These are phyloP conservation scores for Colletotrichum coccodes DNA, from an alignment of 2,329 filamentous ascomycete genomes.

Conservation along the genomic window DNA sequence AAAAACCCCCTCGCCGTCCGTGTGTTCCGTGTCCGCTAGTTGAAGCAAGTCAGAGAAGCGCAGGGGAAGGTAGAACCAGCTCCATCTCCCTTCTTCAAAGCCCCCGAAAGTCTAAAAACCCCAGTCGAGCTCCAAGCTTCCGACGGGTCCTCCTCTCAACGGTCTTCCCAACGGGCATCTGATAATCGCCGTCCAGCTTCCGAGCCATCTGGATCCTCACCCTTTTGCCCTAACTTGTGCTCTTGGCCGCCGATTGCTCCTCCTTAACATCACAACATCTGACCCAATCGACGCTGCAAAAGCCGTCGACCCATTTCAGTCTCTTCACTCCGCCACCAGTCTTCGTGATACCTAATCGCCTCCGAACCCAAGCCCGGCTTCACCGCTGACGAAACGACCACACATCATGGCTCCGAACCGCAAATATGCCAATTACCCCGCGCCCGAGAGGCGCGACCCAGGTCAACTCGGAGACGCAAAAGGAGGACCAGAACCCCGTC, in stretches of 20 bases:
- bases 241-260: too few relatives aligned
- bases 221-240: not conserved
- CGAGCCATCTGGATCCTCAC: not conserved
- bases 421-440: constrained; percentile 34
- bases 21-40: not conserved
- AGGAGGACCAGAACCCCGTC: constrained; percentile 72
- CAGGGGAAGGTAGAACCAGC: not conserved
- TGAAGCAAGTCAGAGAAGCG: not conserved
- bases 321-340: not conserved
- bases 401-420: constrained; percentile 32
- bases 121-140: not conserved
- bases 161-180: not conserved
- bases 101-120: not conserved
- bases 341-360: not conserved
- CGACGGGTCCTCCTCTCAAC: not conserved
- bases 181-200: not conserved
- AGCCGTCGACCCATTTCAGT: not conserved
- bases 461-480: constrained; percentile 1
- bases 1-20: not conserved
- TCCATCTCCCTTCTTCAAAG: not conserved
- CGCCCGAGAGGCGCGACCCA: constrained; percentile 20
- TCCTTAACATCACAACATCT: not conserved
- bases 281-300: not conserved
- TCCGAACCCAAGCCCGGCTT: not conserved
- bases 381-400: not conserved